Evolutionary conservation across 2,329 filamentous ascomycete species (phyloP), one percentile per base, ranked within the genome.

Genomic region (Pyrenochaeta sp.): DNA sequence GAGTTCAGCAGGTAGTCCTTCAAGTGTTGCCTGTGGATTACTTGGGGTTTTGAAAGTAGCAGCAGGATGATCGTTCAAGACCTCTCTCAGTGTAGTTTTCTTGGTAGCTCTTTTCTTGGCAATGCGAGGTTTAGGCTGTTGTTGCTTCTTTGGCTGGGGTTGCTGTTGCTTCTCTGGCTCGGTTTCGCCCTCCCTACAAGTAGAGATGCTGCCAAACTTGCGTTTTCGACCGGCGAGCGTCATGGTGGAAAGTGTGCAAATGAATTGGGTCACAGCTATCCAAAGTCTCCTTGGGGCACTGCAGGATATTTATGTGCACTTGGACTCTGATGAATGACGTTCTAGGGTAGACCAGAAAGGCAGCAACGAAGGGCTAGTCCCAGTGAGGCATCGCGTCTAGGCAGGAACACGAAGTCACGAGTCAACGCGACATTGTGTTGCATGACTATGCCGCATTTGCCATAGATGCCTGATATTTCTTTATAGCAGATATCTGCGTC

Each of bases 1-100:
- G 2, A 66, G 43, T 35, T 63, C 58, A 7, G 55, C 40, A 7
- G 62, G 60, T 10, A 65, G 23, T 9, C 51, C 52, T 1, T 47
- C 32, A 6, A 65, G 32, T 7, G 54, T 57, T 17, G 56, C 57
- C 14, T 55, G 45, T 12, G 57, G 54, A 18, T 60, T 55, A 17
- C 47, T 47, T 1, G 45, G 46, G 7, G 23, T 18, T 41, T 18
- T 39, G 31, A 40, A 45, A 23, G 21, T 30, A 1, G 32, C 12
- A 12, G 33, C 44, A 18, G n/a, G 15, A 31, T 47, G 18, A 3
- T 29, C 21, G 7, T 41, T 41, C 15, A 14, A 9, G 11, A 14
- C 6, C 20, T 35, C 10, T 17, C 6, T 21, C 11, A 18, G 18
- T 36, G 14, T 21, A 14, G 6, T 20, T 45, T 20, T 23, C 15